These are phyloP conservation scores for Ligustrum vulgare DNA, from an alignment of 257 asterid species.

Conservation along the genomic window DNA sequence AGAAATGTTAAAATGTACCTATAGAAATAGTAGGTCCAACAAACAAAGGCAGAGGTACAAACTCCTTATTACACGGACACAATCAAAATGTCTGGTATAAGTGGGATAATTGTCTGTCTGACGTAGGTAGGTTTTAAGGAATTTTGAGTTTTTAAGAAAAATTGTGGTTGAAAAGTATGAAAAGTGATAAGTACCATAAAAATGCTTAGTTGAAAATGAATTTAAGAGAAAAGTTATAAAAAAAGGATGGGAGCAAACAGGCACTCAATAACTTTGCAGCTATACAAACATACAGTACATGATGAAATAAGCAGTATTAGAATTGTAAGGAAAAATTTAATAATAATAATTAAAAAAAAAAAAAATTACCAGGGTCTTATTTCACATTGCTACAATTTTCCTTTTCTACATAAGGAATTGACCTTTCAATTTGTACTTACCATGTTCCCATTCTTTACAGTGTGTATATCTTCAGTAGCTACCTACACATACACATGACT, in stretches of 20 bases:
- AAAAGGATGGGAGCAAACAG: too few relatives aligned
- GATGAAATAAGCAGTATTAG: neutral
- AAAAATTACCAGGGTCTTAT: constrained; percentile 20
- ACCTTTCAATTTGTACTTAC: constrained; percentile 34
- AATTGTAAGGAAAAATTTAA: neutral
- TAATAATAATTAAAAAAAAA: neutral
- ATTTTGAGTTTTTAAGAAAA: too few relatives aligned
- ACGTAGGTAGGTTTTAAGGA: too few relatives aligned
- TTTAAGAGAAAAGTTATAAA: too few relatives aligned
- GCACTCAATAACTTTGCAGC: neutral
- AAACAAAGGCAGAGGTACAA: too few relatives aligned
- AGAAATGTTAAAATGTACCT: too few relatives aligned
- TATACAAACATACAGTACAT: neutral
- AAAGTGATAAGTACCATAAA: too few relatives aligned
- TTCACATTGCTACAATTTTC: constrained; percentile 31
- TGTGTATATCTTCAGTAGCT: constrained; percentile 44
- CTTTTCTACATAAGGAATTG: constrained; percentile 32
- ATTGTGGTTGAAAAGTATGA: too few relatives aligned
- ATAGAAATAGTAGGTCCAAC: too few relatives aligned
- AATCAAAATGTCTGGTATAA: neutral
- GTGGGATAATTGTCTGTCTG: neutral
- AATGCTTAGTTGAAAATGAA: too few relatives aligned
- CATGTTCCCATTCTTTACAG: constrained; percentile 50
- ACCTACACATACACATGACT: constrained; percentile 14
- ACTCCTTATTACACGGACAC: neutral